Evolutionary conservation across 2,329 filamentous ascomycete species (phyloP), one percentile per base, ranked within the genome.

Genomic region (Pestalotiopsis sp.): DNA sequence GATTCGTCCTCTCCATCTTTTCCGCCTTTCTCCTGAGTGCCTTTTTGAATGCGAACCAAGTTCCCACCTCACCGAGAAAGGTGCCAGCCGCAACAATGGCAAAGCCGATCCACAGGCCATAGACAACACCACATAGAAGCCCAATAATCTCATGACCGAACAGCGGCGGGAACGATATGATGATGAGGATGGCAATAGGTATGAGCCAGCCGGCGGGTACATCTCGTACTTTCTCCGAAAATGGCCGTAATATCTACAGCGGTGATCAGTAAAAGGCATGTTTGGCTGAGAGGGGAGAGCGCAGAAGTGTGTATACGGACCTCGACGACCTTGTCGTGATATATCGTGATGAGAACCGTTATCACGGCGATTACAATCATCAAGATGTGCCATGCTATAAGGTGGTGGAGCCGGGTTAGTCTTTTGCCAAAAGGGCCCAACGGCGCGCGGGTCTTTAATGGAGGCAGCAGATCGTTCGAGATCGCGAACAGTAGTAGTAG

Each of bases 61-160:
- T 82, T 27, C 78, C 78, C 25, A 80, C 78, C 72, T 83, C 81
- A 38, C 81, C 81, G 5, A 82, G 66, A 61, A 83, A 83, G 0
- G 81, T 83, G 6, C 81, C 81, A 0, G 79, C 80, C 0, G 80
- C 78, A 11, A 82, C 80, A 58, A 83, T 79, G 4, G 74, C 80
- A 61, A 83, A 83, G 4, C 81, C 81, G 17, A 80, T 73, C 79
- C 81, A 82, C 5, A 83, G 70, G 2, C 80, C 81, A 66, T 80
- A 83, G 6, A 83, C 80, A 0, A 82, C 78, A 71, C 81, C 81
- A 65, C 78, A 80, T n/a, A 83, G 70, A 20, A 83, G 72, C n/a
- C 78, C 80, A 58, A 83, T 72, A 56, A 83, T 73, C 68, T 83
- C 81, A 68, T 83, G 81, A 17, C 81, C 81, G 66, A 83, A 83